A percentile compares a stretch with the other conserved stretches of the same genome.
These are phyloP conservation scores for Clathrospora elynae DNA, from an alignment of 2,329 filamentous ascomycete species.

Conservation along the genomic window DNA sequence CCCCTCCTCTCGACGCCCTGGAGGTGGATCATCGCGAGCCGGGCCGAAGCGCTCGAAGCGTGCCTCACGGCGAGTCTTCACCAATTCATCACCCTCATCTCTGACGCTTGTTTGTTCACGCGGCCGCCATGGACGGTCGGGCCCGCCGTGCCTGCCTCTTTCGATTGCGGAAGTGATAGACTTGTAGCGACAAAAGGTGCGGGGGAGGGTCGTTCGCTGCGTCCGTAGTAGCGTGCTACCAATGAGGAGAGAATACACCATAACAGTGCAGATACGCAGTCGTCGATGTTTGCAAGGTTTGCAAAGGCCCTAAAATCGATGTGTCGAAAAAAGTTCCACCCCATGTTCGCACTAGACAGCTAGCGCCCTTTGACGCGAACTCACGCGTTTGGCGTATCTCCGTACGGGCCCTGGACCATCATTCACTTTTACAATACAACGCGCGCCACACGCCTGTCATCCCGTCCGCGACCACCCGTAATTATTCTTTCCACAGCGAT, in stretches of 20 bases:
- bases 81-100: neutral
- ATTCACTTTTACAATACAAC: neutral
- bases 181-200: constrained; percentile 34
- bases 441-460: neutral
- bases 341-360: constrained; percentile 6
- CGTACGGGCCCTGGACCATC: neutral
- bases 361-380: constrained; percentile 12
- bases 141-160: constrained; percentile 27
- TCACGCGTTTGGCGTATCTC: constrained; percentile 17
- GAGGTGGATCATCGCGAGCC: constrained; percentile 6
- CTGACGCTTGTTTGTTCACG: constrained; percentile 11
- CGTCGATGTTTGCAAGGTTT: neutral
- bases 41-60: constrained; percentile 15
- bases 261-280: constrained; percentile 16
- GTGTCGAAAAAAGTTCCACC: constrained; percentile 11
- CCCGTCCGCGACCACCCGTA: too few relatives aligned
- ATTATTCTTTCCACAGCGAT: neutral
- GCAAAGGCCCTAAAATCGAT: neutral
- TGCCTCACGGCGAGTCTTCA: constrained; percentile 7
- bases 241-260: constrained; percentile 26
- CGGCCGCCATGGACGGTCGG: constrained; percentile 15
- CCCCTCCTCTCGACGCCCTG: neutral
- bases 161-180: constrained; percentile 44
- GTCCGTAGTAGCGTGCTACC: constrained; percentile 25
- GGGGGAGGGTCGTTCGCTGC: constrained; percentile 18